Evolutionary conservation across 805 yeast species (phyloP), one percentile per base, ranked within the genome.

Genomic region (Candida jianshihensis): DNA sequence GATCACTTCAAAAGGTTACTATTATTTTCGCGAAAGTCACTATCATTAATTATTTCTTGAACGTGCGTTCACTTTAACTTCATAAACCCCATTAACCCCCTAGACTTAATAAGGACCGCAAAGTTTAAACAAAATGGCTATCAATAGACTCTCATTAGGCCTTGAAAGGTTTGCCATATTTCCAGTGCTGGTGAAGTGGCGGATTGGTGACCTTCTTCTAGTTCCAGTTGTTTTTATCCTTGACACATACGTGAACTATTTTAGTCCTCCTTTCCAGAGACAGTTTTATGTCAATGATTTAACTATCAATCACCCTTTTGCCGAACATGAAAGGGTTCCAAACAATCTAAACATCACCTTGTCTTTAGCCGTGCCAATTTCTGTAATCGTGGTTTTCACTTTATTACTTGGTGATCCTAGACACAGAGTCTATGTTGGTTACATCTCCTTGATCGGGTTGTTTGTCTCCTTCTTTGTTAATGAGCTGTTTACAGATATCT

Each of bases 231-330:
- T 61, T 5, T 53, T 57, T 36, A 18, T 60, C 4, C 19, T 62
- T 7, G 62, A 59, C 35, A 36, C 48, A n/a, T 57, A 63, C 6
- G 56, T 61, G 9, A 57, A 59, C 30, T 42, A 50, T 20, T 51
- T 53, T 26, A 54, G 56, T 11, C 51, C 63, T 25, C 96, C 96
- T 1, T 83, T 82, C 54, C 75, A 85, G 54, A 70, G 96, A 49
- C 86, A 81, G 49, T 90, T 90, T 54, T 71, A 65, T 34, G 60
- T 89, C 37, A 77, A 78, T 52, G 96, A 90, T 61, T 55, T 78
- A 29, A 73, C 90, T 0, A 74, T 90, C 27, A 75, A 79, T 35
- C 95, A 86, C 57, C 96, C 97, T 1, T 78, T 72, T 56, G 82
- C 95, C 0, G 75, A 73, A 33, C 68, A 63, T 14, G 95, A 90